These are phyloP conservation scores for Apophysomyces elegans DNA, from an alignment of 371 early-diverging fungal genomes.

Conservation along the genomic window DNA sequence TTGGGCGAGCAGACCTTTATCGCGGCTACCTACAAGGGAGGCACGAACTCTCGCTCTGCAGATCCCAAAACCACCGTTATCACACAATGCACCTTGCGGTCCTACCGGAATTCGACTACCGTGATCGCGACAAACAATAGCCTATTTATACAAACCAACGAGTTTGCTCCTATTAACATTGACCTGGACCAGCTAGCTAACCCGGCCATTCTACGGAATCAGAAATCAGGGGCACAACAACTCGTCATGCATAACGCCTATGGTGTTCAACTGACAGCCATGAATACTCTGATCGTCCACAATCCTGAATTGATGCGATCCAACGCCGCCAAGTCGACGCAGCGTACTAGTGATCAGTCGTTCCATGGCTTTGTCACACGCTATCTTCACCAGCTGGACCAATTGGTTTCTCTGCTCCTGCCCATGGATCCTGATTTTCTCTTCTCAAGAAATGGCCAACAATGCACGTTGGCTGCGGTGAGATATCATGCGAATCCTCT, in stretches of 20 bases:
- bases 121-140: not conserved
- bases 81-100: slow-evolving; percentile 14
- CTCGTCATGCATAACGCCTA: not conserved
- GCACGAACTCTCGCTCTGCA: not conserved
- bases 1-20: slow-evolving; percentile 20
- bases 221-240: not conserved
- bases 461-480: not conserved
- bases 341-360: not conserved
- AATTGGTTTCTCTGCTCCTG: not conserved
- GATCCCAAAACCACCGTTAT: not conserved
- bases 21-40: not conserved
- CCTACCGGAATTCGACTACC: slow-evolving; percentile 14
- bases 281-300: slow-evolving; percentile 2
- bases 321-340: not conserved
- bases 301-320: not conserved
- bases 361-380: not conserved
- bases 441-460: not conserved
- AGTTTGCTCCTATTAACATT: not conserved
- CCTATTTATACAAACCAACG: not conserved
- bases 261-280: not conserved
- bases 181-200: not conserved
- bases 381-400: not conserved
- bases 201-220: not conserved
- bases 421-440: not conserved
- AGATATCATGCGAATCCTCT: not conserved